A percentile compares a stretch with the other conserved stretches of the same genome.
phyloP scores from a whole-genome alignment of 2,329 filamentous ascomycete genomes.

The Apiospora sp. region DNA sequence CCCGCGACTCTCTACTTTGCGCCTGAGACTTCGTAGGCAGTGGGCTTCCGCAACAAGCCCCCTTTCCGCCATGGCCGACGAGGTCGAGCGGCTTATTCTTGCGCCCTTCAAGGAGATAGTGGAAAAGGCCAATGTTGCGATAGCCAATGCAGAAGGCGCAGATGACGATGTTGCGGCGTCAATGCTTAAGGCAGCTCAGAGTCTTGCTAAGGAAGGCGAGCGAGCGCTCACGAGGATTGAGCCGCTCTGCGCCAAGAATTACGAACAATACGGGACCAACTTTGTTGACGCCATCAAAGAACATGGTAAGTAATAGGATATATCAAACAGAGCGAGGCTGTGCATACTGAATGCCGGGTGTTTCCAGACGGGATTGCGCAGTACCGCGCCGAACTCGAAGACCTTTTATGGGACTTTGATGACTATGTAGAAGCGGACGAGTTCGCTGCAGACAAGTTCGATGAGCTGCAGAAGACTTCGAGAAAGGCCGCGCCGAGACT shows the following conservation, averaged over 20 bases:
- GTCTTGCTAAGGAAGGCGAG: slow-evolving; percentile 57
- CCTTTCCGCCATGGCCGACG: slow-evolving; percentile 39
- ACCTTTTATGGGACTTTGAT: slow-evolving; percentile 65
- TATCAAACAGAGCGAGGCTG: slow-evolving; percentile 24
- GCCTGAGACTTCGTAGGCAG: neutral
- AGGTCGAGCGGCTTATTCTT: slow-evolving; percentile 52
- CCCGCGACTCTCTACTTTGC: slow-evolving; percentile 1
- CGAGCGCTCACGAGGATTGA: slow-evolving; percentile 59
- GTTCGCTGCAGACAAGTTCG: slow-evolving; percentile 60
- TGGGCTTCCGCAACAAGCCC: neutral
- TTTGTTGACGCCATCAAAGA: slow-evolving; percentile 62
- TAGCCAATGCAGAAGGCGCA: slow-evolving; percentile 53
- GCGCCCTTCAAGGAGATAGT: slow-evolving; percentile 61
- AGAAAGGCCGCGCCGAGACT: slow-evolving; percentile 58
- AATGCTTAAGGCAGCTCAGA: slow-evolving; percentile 60
- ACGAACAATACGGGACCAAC: slow-evolving; percentile 56
- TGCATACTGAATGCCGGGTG: neutral
- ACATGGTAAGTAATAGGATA: slow-evolving; percentile 53
- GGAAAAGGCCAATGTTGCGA: slow-evolving; percentile 56
- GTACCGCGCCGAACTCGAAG: slow-evolving; percentile 55
- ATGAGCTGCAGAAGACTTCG: slow-evolving; percentile 55
- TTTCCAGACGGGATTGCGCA: slow-evolving; percentile 58
- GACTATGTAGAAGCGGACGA: slow-evolving; percentile 58
- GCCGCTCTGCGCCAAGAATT: slow-evolving; percentile 57
- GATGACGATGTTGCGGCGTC: slow-evolving; percentile 44